Percentiles rank a stretch among this genome's conserved stretches.
Conservation (phyloP, 345 rosid species). For the Citrus unshiu region DNA sequence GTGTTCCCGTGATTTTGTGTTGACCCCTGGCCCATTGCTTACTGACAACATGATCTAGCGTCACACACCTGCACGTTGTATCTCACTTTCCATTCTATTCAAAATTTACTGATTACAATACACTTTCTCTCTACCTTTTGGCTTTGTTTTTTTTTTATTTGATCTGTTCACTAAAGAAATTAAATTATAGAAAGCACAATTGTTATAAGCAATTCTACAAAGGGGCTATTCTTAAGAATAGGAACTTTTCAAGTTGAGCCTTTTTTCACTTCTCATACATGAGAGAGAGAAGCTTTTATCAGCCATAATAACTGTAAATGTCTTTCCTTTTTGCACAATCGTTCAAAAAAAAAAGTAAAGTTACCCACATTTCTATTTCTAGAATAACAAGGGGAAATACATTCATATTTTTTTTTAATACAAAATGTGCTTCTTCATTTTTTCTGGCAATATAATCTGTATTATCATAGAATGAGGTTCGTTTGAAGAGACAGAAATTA, state of each 20-base stretch:
- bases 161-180: too few relatives aligned
- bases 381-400: too few relatives aligned
- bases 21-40: not conserved
- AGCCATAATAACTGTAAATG: too few relatives aligned
- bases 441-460: too few relatives aligned
- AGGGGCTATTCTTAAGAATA: not conserved
- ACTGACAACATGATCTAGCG: conserved; percentile 17
- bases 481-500: too few relatives aligned
- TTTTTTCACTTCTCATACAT: not conserved
- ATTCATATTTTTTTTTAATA: too few relatives aligned
- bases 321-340: too few relatives aligned
- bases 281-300: not conserved
- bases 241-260: not conserved
- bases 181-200: not conserved
- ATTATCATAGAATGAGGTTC: too few relatives aligned
- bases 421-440: too few relatives aligned
- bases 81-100: not conserved
- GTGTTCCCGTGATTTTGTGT: conserved; percentile 47
- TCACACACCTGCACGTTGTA: not conserved
- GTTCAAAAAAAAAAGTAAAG: too few relatives aligned
- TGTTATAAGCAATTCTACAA: not conserved
- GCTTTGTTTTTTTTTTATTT: not conserved
- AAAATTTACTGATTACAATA: not conserved
- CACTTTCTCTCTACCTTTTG: not conserved
- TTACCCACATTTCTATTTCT: too few relatives aligned